Evolutionary conservation across 2,329 filamentous ascomycete species (phyloP).

Genomic region (Corniculantispora saksenae): DNA sequence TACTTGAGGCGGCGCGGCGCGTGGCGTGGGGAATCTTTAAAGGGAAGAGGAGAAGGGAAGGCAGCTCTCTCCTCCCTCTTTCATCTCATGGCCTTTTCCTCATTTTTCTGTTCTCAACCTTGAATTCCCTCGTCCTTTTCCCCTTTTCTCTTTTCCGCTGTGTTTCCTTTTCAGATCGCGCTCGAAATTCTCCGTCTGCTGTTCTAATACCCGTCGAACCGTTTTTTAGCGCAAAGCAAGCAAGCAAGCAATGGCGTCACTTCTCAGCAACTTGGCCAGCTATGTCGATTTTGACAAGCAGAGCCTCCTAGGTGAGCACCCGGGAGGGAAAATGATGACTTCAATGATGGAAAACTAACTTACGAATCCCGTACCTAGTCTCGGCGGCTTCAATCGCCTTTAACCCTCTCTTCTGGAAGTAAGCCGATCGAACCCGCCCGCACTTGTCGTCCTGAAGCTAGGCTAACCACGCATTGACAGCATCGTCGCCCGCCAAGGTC

Average conservation of each 20-base stretch:
- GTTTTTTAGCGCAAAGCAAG: background rate
- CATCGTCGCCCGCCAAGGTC: slow-evolving; percentile 81
- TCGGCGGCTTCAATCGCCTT: slow-evolving; percentile 82
- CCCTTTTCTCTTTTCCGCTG: background rate
- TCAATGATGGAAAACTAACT: slow-evolving; percentile 16
- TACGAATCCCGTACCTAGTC: slow-evolving; percentile 53
- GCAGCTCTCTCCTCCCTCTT: background rate
- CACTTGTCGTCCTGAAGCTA: slow-evolving; percentile 30
- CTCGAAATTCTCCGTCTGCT: background rate
- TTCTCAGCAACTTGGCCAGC: slow-evolving; percentile 52
- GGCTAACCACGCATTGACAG: slow-evolving; percentile 47
- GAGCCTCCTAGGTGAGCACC: slow-evolving; percentile 62
- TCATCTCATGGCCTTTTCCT: background rate
- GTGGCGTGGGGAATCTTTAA: slow-evolving; percentile 6
- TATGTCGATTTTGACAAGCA: slow-evolving; percentile 68
- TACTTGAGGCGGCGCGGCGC: background rate
- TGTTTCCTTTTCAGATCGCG: background rate
- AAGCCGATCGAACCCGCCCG: slow-evolving; percentile 40
- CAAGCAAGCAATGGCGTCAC: slow-evolving; percentile 43
- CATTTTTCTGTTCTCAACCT: background rate
- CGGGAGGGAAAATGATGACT: background rate
- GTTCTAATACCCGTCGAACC: too few species aligned
- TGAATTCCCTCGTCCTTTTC: background rate
- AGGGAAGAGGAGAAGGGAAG: slow-evolving; percentile 1
- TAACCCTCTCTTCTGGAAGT: slow-evolving; percentile 99